Evolutionary conservation across 495 filamentous ascomycete genomes (phyloP).

Genomic region (Talaromyces thailandensis): DNA sequence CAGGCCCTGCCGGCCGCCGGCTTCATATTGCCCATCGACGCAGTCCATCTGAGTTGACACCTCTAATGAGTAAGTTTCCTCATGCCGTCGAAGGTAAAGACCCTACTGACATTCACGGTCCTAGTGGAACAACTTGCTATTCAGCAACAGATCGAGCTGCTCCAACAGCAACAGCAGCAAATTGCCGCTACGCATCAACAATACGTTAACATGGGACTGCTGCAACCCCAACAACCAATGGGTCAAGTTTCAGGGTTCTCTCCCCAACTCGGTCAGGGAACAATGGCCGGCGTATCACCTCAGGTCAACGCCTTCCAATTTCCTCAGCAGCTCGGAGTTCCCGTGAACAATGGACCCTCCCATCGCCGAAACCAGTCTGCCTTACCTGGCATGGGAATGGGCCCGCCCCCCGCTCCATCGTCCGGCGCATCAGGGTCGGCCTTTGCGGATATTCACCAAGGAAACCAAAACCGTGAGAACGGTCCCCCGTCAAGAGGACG

Average conservation of each 20-base stretch:
- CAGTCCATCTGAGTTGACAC: slow-evolving; percentile 95
- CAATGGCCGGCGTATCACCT: slow-evolving; percentile 66
- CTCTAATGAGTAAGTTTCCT: slow-evolving; percentile 88
- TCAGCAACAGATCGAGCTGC: slow-evolving; percentile 95
- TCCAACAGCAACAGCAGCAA: slow-evolving; percentile 98
- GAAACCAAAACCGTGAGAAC: slow-evolving; percentile 61
- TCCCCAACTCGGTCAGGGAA: slow-evolving; percentile 51
- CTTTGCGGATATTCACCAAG: slow-evolving; percentile 69
- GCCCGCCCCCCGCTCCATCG: slow-evolving; percentile 86
- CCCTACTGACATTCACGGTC: not conserved
- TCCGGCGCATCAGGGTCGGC: slow-evolving; percentile 76
- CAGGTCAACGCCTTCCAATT: slow-evolving; percentile 85
- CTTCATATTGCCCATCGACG: slow-evolving; percentile 96
- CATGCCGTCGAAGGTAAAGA: slow-evolving; percentile 8
- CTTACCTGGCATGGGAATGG: slow-evolving; percentile 86
- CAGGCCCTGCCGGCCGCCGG: slow-evolving; percentile 78
- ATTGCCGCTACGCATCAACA: slow-evolving; percentile 93
- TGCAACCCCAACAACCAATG: slow-evolving; percentile 73
- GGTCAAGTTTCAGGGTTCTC: slow-evolving; percentile 58
- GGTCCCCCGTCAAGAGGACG: slow-evolving; percentile 63
- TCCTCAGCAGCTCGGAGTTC: slow-evolving; percentile 60
- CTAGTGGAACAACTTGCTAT: slow-evolving; percentile 97
- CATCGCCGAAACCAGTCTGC: slow-evolving; percentile 98
- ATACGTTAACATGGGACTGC: slow-evolving; percentile 93
- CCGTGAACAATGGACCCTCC: slow-evolving; percentile 68